A percentile compares a stretch with the other conserved stretches of the same genome.
phyloP scores from a whole-genome alignment of 805 yeast genomes.

The Yarrowia phangngaensis region DNA sequence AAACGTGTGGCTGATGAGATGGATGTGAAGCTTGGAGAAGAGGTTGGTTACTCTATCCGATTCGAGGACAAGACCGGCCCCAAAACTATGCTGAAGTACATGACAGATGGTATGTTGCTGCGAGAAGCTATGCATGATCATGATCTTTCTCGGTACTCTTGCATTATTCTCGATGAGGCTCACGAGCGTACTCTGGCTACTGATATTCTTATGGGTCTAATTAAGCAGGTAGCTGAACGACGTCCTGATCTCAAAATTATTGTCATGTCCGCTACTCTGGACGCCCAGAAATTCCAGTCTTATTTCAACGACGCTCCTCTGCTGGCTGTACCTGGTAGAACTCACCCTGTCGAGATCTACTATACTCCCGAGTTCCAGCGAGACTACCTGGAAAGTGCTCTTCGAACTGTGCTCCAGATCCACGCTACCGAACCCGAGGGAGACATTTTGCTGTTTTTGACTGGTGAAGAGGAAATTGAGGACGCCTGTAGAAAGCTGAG shows the following conservation, averaged over 20 bases:
- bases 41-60: slow-evolving; percentile 93
- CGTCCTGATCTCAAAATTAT: slow-evolving; percentile 88
- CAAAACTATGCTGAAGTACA: slow-evolving; percentile 82
- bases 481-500: slow-evolving; percentile 89
- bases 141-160: slow-evolving; percentile 70
- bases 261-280: slow-evolving; percentile 96
- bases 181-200: slow-evolving; percentile 97
- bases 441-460: slow-evolving; percentile 77
- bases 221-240: slow-evolving; percentile 74
- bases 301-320: slow-evolving; percentile 91
- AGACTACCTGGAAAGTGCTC: slow-evolving; percentile 91
- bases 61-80: slow-evolving; percentile 83
- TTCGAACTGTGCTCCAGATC: slow-evolving; percentile 90
- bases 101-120: slow-evolving; percentile 98
- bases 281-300: slow-evolving; percentile 89
- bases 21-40: slow-evolving; percentile 89
- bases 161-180: slow-evolving; percentile 94
- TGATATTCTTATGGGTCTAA: slow-evolving; percentile 91
- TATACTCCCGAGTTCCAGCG: slow-evolving; percentile 96
- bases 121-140: slow-evolving; percentile 98
- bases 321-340: slow-evolving; percentile 95
- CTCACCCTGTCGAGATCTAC: slow-evolving; percentile 94
- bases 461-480: slow-evolving; percentile 98
- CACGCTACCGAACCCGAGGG: slow-evolving; percentile 96
- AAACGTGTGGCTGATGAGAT: slow-evolving; percentile 95